phyloP scores from a whole-genome alignment of 192 early-diverging fungal species.

The Piromyces sp. region DNA sequence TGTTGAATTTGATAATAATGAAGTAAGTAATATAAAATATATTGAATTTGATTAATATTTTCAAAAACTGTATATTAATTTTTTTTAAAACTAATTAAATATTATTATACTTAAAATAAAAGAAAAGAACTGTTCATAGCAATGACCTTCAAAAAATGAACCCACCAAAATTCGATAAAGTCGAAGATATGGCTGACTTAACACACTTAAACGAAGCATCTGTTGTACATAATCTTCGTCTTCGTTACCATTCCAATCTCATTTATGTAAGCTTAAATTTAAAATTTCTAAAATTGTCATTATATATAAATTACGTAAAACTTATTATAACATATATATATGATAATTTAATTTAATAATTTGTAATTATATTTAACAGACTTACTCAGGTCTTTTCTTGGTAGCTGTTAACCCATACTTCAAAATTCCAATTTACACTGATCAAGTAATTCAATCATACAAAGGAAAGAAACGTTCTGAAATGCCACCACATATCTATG shows the following conservation, averaged over 20 bases:
- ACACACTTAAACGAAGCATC: constrained; percentile 94
- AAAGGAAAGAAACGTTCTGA: constrained; percentile 53
- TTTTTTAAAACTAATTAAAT: not conserved
- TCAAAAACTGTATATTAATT: too few relatives aligned
- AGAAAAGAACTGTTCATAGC: constrained; percentile 54
- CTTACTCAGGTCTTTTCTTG: constrained; percentile 97
- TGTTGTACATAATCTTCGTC: constrained; percentile 88
- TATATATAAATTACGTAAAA: too few relatives aligned
- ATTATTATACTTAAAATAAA: not conserved
- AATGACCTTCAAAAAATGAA: constrained; percentile 91
- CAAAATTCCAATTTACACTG: constrained; percentile 74
- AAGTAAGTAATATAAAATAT: too few relatives aligned
- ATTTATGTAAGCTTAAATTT: constrained; percentile 60
- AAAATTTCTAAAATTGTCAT: not conserved
- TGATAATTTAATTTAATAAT: too few relatives aligned
- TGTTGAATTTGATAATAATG: constrained; percentile 59
- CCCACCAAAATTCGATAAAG: constrained; percentile 96
- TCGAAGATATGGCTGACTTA: constrained; percentile 96
- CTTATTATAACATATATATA: too few relatives aligned
- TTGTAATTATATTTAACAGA: constrained; percentile 24
- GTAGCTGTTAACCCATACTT: constrained; percentile 97
- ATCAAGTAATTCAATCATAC: constrained; percentile 53
- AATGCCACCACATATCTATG: constrained; percentile 74
- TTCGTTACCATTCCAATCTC: constrained; percentile 74
- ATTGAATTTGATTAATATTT: too few relatives aligned